Conservation (phyloP, 768 basidiomycete species). For the Suillus clintonianus region DNA sequence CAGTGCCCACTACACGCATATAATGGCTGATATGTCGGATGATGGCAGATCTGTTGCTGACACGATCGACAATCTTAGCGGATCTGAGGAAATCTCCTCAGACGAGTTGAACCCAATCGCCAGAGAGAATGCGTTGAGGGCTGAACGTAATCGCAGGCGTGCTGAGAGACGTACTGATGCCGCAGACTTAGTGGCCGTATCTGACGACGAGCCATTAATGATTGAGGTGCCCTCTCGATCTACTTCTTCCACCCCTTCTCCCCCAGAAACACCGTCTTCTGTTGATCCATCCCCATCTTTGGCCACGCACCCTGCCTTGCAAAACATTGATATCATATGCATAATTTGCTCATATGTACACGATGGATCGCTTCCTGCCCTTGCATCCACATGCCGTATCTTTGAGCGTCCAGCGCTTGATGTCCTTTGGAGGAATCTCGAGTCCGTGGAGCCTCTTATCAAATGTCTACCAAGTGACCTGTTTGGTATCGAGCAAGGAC, state of each 20-base stretch:
- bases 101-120: background rate
- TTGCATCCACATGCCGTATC: conserved; percentile 3
- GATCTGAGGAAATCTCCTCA: background rate
- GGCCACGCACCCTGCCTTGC: background rate
- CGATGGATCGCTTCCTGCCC: background rate
- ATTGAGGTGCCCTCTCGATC: background rate
- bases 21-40: background rate
- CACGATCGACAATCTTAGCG: background rate
- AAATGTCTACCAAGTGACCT: conserved; percentile 9
- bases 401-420: conserved; percentile 5
- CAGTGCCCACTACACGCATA: background rate
- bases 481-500: background rate
- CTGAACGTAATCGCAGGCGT: background rate
- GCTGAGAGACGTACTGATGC: background rate
- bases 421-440: conserved; percentile 2
- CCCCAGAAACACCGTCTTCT: background rate
- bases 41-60: background rate
- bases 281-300: background rate
- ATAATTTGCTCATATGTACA: background rate
- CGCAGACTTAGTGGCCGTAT: background rate
- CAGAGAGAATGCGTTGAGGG: background rate
- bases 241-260: background rate
- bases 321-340: background rate
- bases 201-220: background rate
- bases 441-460: background rate